Evolutionary conservation across 2,329 filamentous ascomycete species (phyloP).

Genomic region (Colletotrichum falcatum): DNA sequence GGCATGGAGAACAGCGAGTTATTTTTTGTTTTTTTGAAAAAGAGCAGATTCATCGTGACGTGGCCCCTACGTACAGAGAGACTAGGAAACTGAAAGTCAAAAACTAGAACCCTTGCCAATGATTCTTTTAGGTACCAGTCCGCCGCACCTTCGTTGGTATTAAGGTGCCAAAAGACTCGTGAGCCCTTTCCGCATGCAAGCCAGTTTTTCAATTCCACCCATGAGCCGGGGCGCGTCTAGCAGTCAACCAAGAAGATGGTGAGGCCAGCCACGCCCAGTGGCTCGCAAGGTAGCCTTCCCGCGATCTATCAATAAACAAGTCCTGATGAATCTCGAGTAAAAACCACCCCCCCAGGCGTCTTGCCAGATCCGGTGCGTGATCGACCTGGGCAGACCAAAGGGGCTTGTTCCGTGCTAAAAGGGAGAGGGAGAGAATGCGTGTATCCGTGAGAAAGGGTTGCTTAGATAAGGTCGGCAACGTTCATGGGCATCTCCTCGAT

Average conservation of each 20-base stretch:
- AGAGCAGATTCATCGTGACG: slow-evolving; percentile 42
- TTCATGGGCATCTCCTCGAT: slow-evolving; percentile 99
- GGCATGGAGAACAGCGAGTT: not conserved
- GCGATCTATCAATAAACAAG: slow-evolving; percentile 43
- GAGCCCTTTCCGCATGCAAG: slow-evolving; percentile 42
- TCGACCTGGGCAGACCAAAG: slow-evolving; percentile 34
- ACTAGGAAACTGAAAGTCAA: slow-evolving; percentile 42
- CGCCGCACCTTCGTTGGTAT: slow-evolving; percentile 42
- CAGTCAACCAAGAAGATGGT: slow-evolving; percentile 29
- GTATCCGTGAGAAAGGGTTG: slow-evolving; percentile 30
- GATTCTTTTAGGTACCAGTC: slow-evolving; percentile 42
- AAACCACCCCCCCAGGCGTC: slow-evolving; percentile 28
- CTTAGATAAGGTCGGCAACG: slow-evolving; percentile 80
- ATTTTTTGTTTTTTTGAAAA: slow-evolving; percentile 13
- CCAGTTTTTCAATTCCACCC: slow-evolving; percentile 43
- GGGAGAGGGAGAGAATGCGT: slow-evolving; percentile 36
- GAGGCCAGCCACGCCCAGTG: slow-evolving; percentile 37
- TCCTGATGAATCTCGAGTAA: slow-evolving; percentile 40
- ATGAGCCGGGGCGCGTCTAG: slow-evolving; percentile 38
- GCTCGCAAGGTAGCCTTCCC: slow-evolving; percentile 42
- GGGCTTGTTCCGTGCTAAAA: slow-evolving; percentile 38
- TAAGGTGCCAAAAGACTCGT: slow-evolving; percentile 43
- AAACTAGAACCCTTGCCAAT: slow-evolving; percentile 43
- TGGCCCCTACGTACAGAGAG: slow-evolving; percentile 43
- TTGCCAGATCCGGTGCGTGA: slow-evolving; percentile 41